Evolutionary conservation across 176 grass and related monocot species (phyloP).

Genomic region (Carex littledalei): DNA sequence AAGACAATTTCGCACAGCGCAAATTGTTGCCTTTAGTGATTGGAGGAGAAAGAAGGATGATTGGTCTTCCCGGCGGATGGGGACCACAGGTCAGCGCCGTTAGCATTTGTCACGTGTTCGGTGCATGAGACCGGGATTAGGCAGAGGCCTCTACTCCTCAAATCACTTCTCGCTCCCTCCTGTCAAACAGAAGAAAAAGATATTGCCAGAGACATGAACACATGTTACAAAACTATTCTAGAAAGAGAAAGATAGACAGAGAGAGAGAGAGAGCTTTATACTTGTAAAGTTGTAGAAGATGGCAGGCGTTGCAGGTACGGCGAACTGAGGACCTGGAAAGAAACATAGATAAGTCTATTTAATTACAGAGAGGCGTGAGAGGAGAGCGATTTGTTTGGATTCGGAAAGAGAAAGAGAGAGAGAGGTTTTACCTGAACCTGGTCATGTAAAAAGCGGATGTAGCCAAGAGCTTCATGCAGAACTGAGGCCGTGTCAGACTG

Average conservation of each 20-base stretch:
- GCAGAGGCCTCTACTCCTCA: slow-evolving; percentile 80
- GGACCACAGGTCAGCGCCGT: slow-evolving; percentile 76
- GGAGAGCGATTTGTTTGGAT: not conserved
- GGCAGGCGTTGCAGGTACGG: slow-evolving; percentile 73
- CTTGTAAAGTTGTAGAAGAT: slow-evolving; percentile 35
- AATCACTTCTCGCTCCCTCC: slow-evolving; percentile 25
- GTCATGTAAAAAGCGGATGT: slow-evolving; percentile 96
- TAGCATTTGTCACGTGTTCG: slow-evolving; percentile 52
- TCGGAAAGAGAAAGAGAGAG: not conserved
- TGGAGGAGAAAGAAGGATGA: not conserved
- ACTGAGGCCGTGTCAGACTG: slow-evolving; percentile 96
- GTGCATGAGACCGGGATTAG: slow-evolving; percentile 71
- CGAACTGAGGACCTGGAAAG: slow-evolving; percentile 73
- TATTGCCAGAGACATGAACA: not conserved
- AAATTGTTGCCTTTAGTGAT: slow-evolving; percentile 6
- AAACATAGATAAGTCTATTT: slow-evolving; percentile 2
- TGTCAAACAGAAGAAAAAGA: slow-evolving; percentile 14
- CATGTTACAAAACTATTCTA: slow-evolving; percentile 1
- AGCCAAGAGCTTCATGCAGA: slow-evolving; percentile 89
- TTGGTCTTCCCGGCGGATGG: slow-evolving; percentile 12
- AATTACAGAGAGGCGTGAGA: not conserved
- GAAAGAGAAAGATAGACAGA: not conserved
- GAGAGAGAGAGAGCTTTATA: slow-evolving; percentile 10
- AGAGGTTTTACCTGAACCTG: slow-evolving; percentile 59
- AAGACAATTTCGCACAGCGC: not conserved